Conservation (phyloP, 352 stramenopile genomes). For the Globisporangium acanthophoron region DNA sequence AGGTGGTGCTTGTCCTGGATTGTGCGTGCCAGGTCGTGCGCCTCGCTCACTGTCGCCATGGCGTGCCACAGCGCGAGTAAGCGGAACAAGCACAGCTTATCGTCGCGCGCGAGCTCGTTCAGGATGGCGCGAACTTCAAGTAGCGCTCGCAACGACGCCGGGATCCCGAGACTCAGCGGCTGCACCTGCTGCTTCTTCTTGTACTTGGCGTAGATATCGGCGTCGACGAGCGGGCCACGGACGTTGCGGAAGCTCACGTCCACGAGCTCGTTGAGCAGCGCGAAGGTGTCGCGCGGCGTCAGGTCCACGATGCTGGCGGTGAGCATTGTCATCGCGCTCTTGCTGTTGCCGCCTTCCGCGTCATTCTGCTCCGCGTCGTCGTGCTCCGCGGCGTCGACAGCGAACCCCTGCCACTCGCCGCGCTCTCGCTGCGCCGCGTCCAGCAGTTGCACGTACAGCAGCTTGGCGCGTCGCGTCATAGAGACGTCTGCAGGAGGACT, state of each 20-base stretch:
- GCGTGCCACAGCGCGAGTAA: constrained; percentile 53
- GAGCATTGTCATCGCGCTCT: constrained; percentile 18
- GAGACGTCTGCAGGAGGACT: constrained; percentile 17
- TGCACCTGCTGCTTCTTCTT: constrained; percentile 32
- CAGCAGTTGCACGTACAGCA: constrained; percentile 63
- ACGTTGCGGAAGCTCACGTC: constrained; percentile 68
- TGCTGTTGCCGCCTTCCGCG: constrained; percentile 6
- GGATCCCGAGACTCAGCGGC: constrained; percentile 3
- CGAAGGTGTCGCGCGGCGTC: constrained; percentile 24
- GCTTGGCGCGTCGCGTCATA: constrained; percentile 46
- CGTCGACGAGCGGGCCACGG: constrained; percentile 39
- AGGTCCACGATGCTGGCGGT: constrained; percentile 6
- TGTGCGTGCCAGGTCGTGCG: constrained; percentile 30
- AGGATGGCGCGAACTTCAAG: constrained; percentile 40
- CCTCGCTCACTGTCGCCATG: constrained; percentile 30
- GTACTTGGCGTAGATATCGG: constrained; percentile 41
- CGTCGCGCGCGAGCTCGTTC: constrained; percentile 35
- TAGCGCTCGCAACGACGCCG: constrained; percentile 29
- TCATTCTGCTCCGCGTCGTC: not conserved
- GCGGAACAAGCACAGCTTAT: constrained; percentile 45
- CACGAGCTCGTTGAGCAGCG: constrained; percentile 50
- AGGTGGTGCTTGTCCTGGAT: constrained; percentile 49
- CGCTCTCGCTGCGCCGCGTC: constrained; percentile 60
- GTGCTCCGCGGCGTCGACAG: constrained; percentile 1
- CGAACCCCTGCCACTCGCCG: constrained; percentile 66